Percentiles rank a stretch among this genome's conserved stretches.
These are phyloP conservation scores for Olyra latifolia DNA, from an alignment of 176 grass and related monocot genomes.

Conservation along the genomic window DNA sequence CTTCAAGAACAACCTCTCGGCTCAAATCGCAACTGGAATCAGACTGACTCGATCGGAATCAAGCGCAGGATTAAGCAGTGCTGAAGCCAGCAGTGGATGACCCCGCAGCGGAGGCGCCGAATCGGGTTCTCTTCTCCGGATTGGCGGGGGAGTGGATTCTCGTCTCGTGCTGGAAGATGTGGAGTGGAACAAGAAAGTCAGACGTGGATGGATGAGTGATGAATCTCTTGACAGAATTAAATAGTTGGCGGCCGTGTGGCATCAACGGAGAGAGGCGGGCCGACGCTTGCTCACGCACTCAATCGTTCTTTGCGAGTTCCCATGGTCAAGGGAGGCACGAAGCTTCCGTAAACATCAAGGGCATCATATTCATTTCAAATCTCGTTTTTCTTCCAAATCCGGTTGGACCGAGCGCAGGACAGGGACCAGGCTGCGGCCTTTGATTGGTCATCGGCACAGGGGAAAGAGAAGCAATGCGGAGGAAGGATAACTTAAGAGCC, in stretches of 20 bases:
- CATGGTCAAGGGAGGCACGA: not conserved
- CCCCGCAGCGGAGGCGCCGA: no score
- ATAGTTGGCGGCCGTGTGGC: not conserved
- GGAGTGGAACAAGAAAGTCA: slow-evolving; percentile 10
- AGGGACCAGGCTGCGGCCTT: no score
- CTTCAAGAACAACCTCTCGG: not conserved
- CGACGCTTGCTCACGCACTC: slow-evolving; percentile 7
- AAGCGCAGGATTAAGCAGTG: not conserved
- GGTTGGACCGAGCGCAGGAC: no score
- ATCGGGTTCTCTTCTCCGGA: not conserved
- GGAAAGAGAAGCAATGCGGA: no score
- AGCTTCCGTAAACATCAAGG: slow-evolving; percentile 9
- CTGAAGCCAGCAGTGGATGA: not conserved
- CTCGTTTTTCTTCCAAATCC: no score
- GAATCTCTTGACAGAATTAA: not conserved
- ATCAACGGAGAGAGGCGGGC: slow-evolving; percentile 9
- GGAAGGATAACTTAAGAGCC: no score
- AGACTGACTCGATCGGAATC: not conserved
- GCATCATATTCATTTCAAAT: no score
- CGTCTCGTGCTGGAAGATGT: no score
- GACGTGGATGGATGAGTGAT: not conserved
- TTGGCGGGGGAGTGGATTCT: no score
- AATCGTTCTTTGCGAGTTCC: not conserved
- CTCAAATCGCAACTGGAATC: not conserved
- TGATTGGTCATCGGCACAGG: no score